Conservation (phyloP, 2,329 filamentous ascomycete genomes). For the Phialophora chinensis region DNA sequence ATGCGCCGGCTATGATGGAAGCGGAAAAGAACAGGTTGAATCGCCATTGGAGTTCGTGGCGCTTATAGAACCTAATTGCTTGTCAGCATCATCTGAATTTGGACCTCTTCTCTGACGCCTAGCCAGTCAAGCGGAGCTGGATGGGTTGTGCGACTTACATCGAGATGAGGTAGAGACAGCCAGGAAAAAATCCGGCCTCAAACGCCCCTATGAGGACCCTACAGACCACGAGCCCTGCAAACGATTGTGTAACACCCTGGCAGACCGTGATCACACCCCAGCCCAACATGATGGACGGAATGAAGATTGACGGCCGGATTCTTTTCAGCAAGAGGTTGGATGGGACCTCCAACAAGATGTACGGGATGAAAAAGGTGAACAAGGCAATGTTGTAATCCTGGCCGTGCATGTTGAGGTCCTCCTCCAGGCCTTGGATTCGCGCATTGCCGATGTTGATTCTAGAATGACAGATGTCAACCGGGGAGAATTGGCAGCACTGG, state of each 20-base stretch:
- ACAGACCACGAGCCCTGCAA: slow-evolving; percentile 42
- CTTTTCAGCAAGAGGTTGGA: slow-evolving; percentile 54
- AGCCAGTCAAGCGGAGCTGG: neutral
- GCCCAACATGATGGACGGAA: slow-evolving; percentile 34
- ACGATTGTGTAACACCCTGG: slow-evolving; percentile 44
- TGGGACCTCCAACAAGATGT: slow-evolving; percentile 47
- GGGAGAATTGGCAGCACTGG: neutral
- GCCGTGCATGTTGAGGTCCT: slow-evolving; percentile 52
- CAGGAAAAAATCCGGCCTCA: slow-evolving; percentile 49
- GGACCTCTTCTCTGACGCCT: neutral
- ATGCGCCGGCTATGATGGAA: slow-evolving; percentile 49
- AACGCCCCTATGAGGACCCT: slow-evolving; percentile 44
- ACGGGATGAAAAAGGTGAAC: slow-evolving; percentile 38
- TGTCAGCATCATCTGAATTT: slow-evolving; percentile 34
- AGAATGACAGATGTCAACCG: slow-evolving; percentile 4
- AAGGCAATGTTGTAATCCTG: slow-evolving; percentile 46
- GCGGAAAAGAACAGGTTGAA: slow-evolving; percentile 46
- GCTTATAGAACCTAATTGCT: slow-evolving; percentile 45
- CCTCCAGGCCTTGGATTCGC: slow-evolving; percentile 52
- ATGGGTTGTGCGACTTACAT: slow-evolving; percentile 31
- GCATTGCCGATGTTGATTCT: slow-evolving; percentile 58
- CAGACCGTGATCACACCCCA: slow-evolving; percentile 50
- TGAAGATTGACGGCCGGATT: slow-evolving; percentile 37
- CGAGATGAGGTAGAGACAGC: slow-evolving; percentile 40
- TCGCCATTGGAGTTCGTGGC: slow-evolving; percentile 48